Conservation (phyloP, 495 filamentous ascomycete genomes). For the Podospora bellae-mahoneyi region DNA sequence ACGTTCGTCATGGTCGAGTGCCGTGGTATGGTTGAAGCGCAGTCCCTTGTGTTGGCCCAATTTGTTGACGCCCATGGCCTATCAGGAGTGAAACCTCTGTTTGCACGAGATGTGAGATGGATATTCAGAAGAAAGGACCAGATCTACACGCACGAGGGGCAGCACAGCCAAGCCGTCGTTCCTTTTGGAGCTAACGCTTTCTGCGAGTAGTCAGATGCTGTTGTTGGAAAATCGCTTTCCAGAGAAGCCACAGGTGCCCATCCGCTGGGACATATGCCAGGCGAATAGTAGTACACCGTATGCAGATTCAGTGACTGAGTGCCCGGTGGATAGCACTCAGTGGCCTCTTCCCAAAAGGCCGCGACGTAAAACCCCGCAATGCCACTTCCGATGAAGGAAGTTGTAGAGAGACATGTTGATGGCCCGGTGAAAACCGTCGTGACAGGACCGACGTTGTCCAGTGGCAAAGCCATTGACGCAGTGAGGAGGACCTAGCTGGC, state of each 20-base stretch:
- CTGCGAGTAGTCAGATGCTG: conserved; percentile 1
- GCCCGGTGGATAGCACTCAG: conserved; percentile 8
- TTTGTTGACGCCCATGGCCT: neutral
- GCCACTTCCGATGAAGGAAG: conserved; percentile 11
- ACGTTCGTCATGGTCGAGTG: neutral
- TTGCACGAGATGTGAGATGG: neutral
- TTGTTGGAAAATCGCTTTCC: neutral
- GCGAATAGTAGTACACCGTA: conserved; percentile 9
- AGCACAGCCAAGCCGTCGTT: conserved; percentile 14
- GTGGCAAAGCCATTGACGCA: neutral
- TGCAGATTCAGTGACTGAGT: conserved; percentile 11
- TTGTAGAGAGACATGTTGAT: conserved; percentile 12
- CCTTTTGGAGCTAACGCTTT: neutral
- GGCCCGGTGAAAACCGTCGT: conserved; percentile 14
- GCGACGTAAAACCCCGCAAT: conserved; percentile 15
- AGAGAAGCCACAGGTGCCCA: conserved; percentile 10
- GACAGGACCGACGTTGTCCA: conserved; percentile 5
- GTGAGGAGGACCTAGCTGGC: neutral
- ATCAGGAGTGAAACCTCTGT: neutral
- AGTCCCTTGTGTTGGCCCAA: neutral
- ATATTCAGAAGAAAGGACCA: neutral
- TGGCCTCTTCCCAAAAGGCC: conserved; percentile 10
- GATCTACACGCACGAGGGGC: conserved; percentile 8
- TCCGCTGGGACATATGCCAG: conserved; percentile 11
- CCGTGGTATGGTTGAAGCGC: neutral